Evolutionary conservation across 768 basidiomycete genomes (phyloP).

Genomic region (Dendrothele bispora): DNA sequence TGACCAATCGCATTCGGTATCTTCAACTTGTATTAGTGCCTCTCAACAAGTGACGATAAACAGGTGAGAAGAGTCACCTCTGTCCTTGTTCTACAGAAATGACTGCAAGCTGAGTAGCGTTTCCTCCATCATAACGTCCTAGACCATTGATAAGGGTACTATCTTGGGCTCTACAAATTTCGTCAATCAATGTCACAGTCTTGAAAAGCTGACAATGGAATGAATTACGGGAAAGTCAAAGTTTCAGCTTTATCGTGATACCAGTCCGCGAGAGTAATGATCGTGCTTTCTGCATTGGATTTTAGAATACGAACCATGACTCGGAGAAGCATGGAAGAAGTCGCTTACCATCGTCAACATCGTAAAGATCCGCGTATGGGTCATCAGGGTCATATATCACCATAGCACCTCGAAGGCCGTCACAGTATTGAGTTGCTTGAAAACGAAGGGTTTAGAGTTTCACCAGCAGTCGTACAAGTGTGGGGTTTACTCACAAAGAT

Average conservation of each 20-base stretch:
- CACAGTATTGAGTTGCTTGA: constrained; percentile 27
- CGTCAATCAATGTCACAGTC: neutral
- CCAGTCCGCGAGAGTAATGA: constrained; percentile 48
- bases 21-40: neutral
- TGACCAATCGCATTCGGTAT: constrained; percentile 10
- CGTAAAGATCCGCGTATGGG: constrained; percentile 39
- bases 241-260: constrained; percentile 21
- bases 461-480: constrained; percentile 24
- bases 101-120: constrained; percentile 9
- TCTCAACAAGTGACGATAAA: neutral
- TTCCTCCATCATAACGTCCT: constrained; percentile 11
- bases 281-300: constrained; percentile 34
- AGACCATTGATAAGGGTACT: constrained; percentile 25
- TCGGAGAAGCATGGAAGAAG: constrained; percentile 1
- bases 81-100: constrained; percentile 11
- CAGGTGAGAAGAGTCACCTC: constrained; percentile 1
- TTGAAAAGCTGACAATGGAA: neutral
- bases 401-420: constrained; percentile 41
- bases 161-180: constrained; percentile 20
- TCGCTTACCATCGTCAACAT: constrained; percentile 43
- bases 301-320: neutral
- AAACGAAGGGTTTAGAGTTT: constrained; percentile 35
- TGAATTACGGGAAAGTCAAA: constrained; percentile 3
- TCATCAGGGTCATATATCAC: constrained; percentile 48
- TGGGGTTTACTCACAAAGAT: constrained; percentile 10